Evolutionary conservation across 1,284 basidiomycete species (phyloP), one percentile per base, ranked within the genome.

Genomic region (Sanghuangporus sanghuang): DNA sequence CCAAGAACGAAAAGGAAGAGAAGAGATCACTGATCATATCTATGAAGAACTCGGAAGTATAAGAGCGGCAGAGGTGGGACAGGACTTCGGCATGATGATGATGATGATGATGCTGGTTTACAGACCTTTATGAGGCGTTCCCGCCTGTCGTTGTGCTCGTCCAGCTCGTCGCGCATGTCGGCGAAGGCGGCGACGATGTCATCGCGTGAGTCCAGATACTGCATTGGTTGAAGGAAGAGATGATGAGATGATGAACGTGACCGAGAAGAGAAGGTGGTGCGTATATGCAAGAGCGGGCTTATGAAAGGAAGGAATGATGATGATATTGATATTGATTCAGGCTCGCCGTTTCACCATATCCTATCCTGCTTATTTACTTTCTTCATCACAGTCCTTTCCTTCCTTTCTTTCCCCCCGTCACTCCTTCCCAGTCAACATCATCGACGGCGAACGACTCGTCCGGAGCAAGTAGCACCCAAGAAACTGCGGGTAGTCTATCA

Each of bases 71-170:
- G 2, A 21, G 53, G 21, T 53, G 56, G 57, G 62, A 18, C 32
- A 11, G 21, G 38, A 63, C 59, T 3, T 3, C 27, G 27, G 27
- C 27, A 32, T 32, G 2, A 32, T 32, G 23, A 23, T 23, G 23
- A 53, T 50, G n/a, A n/a, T n/a, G n/a, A n/a, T n/a, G n/a, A n/a
- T n/a, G n/a, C n/a, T n/a, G n/a, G n/a, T 38, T 3, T 46, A 67
- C 67, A 49, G 64, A 89, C 90, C 83, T 95, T 96, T 73, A 95
- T 92, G 66, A 96, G 81, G 35, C 90, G 83, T 70, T 96, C 94
- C 49, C 88, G 76, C 65, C 85, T 78, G 73, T 93, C 89, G 71
- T 90, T 84, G 71, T 86, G 80, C 40, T 86, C 83, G 75, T 94
- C 92, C 32, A 94, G 78, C 60, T 91, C 83, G 48, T 80, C 79